Conservation (phyloP, 768 basidiomycete species). For the Galerina marginata region DNA sequence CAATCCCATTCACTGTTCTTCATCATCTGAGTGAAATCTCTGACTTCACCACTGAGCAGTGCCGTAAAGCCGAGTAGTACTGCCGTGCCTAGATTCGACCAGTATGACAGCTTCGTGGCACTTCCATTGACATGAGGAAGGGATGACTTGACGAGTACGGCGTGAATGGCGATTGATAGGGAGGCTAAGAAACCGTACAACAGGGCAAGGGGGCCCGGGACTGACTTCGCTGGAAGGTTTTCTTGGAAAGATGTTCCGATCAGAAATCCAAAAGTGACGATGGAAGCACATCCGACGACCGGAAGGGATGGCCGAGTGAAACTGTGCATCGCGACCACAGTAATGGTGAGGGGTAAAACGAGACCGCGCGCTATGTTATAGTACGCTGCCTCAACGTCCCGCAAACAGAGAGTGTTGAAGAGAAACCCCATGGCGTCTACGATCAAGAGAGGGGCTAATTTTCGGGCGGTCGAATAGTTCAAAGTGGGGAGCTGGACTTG, state of each 20-base stretch:
- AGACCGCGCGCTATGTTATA: slow-evolving; percentile 82
- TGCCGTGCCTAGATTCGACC: slow-evolving; percentile 73
- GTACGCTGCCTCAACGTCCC: slow-evolving; percentile 67
- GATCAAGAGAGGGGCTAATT: slow-evolving; percentile 34
- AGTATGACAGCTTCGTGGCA: slow-evolving; percentile 77
- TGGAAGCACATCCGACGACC: slow-evolving; percentile 66
- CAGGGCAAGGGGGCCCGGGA: slow-evolving; percentile 61
- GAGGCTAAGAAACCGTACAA: slow-evolving; percentile 73
- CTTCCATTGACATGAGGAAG: slow-evolving; percentile 72
- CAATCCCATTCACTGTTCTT: slow-evolving; percentile 15
- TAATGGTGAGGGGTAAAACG: slow-evolving; percentile 79
- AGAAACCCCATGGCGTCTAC: slow-evolving; percentile 44
- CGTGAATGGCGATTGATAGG: slow-evolving; percentile 75
- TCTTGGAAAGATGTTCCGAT: slow-evolving; percentile 48
- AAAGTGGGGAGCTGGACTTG: slow-evolving; percentile 30
- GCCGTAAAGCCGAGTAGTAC: slow-evolving; percentile 62
- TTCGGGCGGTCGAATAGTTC: slow-evolving; percentile 22
- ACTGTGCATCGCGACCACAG: slow-evolving; percentile 67
- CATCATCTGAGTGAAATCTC: slow-evolving; percentile 51
- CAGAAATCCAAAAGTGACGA: slow-evolving; percentile 82
- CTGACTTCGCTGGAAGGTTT: slow-evolving; percentile 48
- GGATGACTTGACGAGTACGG: slow-evolving; percentile 80
- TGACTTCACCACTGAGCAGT: slow-evolving; percentile 68
- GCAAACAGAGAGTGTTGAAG: slow-evolving; percentile 30
- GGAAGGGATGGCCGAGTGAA: slow-evolving; percentile 57